A percentile compares a stretch with the other conserved stretches of the same genome.
These are phyloP conservation scores for Sporothrix dimorphospora DNA, from an alignment of 2,329 filamentous ascomycete species.

Conservation along the genomic window DNA sequence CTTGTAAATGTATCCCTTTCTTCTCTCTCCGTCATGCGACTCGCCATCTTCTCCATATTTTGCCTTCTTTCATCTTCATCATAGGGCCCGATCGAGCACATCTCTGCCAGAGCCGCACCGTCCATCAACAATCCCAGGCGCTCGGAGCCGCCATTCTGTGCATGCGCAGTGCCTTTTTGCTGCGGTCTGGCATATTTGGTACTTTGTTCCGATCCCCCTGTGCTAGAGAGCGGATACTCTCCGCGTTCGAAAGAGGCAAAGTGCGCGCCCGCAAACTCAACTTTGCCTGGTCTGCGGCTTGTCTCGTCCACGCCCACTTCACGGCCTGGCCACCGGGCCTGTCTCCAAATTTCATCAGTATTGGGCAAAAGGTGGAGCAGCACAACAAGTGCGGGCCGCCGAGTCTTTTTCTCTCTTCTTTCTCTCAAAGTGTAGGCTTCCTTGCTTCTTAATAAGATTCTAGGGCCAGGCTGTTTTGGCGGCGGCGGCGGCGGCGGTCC, in stretches of 20 bases:
- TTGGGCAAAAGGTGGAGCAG: neutral
- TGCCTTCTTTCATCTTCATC: neutral
- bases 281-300: neutral
- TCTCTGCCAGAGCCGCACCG: neutral
- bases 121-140: slow-evolving; percentile 6
- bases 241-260: neutral
- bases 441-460: slow-evolving; percentile 12
- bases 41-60: neutral
- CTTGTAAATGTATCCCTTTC: neutral
- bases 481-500: neutral
- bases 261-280: slow-evolving; percentile 3
- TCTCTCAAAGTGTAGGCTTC: neutral
- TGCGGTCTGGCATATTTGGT: neutral
- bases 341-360: slow-evolving; percentile 15
- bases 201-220: neutral
- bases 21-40: neutral
- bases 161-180: neutral
- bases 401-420: neutral
- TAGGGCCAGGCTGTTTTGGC: slow-evolving; percentile 10
- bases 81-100: neutral
- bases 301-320: neutral
- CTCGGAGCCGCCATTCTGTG: neutral
- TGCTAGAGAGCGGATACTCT: neutral
- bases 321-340: neutral
- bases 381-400: neutral